Evolutionary conservation across 495 filamentous ascomycete species (phyloP), one percentile per base, ranked within the genome.

Genomic region (Aspergillus ellipticus): DNA sequence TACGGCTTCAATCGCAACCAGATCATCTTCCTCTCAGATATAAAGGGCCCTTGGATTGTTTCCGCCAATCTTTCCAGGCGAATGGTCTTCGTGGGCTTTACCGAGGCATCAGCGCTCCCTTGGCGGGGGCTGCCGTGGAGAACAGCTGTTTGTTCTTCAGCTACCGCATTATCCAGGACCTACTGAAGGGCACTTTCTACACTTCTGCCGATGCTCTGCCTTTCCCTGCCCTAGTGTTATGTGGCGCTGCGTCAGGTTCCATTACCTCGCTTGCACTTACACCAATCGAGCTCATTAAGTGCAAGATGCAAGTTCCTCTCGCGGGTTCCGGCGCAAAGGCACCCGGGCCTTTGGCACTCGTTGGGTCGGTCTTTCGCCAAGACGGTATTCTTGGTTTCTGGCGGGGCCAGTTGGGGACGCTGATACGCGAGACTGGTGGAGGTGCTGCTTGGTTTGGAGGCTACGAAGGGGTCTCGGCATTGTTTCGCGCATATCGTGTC

Each of bases 251-350:
- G 22, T 85, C 90, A 13, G 95, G 95, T n/a, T 90, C 89, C 19
- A 85, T 96, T 63, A 96, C 95, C 1, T 92, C 89, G 2, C 74
- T 97, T 31, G 79, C 95, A 29, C 82, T 99, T 46, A 99, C 95
- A 0, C 95, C 95, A 0, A 90, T 99, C 52, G 95, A 99, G 69
- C 82, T 99, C 45, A 87, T 99, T 65, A 99, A 99, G 73, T 99
- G 95, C 80, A 93, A 93, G 73, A 95, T 99, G 80, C 95, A 99
- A 69, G 91, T 96, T 7, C 83, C 83, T 4, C 43, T 75, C 4
- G 67, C 73, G 13, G 53, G 68, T 7, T 74, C 81, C 6, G 75
- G 63, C 2, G 51, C 65, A 10, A 68, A 64, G 33, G 62, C 67
- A 8, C 69, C 77, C 2, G 76, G 82, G 4, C 82, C 84, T 0